Evolutionary conservation across 2,329 filamentous ascomycete genomes (phyloP).

Genomic region (Chrysoporthe deuterocubensis): DNA sequence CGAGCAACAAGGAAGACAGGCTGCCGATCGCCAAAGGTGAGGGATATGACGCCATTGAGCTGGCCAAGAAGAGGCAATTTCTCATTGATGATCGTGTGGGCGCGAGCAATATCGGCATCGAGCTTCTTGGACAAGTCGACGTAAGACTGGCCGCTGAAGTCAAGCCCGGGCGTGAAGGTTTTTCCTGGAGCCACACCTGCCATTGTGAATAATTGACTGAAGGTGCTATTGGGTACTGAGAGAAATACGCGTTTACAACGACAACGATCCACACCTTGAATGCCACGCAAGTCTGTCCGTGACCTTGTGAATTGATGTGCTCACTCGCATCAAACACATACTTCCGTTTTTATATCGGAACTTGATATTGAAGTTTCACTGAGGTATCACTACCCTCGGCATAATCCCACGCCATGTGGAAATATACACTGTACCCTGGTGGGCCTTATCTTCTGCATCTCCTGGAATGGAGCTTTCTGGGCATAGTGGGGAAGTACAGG

Average conservation of each 20-base stretch:
- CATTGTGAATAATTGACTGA: conserved; percentile 25
- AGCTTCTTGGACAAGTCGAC: conserved; percentile 26
- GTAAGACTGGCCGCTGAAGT: conserved; percentile 32
- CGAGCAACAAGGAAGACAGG: conserved; percentile 36
- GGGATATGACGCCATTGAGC: conserved; percentile 31
- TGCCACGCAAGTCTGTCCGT: not conserved
- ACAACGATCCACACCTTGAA: not conserved
- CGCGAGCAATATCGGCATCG: conserved; percentile 29
- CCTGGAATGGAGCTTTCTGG: not conserved
- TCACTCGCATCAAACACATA: not conserved
- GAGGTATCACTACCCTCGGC: conserved; percentile 1
- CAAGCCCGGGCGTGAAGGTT: conserved; percentile 31
- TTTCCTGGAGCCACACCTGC: conserved; percentile 32
- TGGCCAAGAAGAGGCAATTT: conserved; percentile 32
- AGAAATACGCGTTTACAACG: not conserved
- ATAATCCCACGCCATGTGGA: not conserved
- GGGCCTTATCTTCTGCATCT: not conserved
- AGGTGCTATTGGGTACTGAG: not conserved
- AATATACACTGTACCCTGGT: not conserved
- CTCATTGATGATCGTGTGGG: conserved; percentile 32
- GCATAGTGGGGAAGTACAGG: not conserved
- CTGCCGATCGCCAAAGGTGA: conserved; percentile 29
- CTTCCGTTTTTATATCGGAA: not conserved
- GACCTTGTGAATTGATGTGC: not conserved
- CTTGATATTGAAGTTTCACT: not conserved